phyloP scores from a whole-genome alignment of 176 grass and related monocot genomes.

The Cocos nucifera region DNA sequence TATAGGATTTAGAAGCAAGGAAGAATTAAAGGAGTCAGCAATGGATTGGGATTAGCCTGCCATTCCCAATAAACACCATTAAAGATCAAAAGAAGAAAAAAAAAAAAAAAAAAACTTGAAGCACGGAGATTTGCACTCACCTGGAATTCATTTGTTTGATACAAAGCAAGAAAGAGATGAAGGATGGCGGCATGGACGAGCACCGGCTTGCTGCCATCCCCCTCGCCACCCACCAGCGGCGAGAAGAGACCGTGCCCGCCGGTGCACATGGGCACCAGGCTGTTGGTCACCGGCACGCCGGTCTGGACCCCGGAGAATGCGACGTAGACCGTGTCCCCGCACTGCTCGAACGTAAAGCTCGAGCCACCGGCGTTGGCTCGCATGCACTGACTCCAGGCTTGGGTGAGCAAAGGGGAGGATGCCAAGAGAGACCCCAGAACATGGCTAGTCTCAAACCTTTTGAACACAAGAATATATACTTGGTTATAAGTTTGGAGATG shows the following conservation, averaged over 20 bases:
- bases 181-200: constrained; percentile 64
- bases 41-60: neutral
- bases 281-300: constrained; percentile 16
- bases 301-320: constrained; percentile 53
- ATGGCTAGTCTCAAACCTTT: constrained; percentile 95
- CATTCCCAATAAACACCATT: neutral
- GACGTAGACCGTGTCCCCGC: constrained; percentile 40
- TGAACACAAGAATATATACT: neutral
- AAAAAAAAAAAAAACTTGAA: neutral
- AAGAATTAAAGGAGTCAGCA: too few species aligned
- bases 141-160: constrained; percentile 57
- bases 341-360: constrained; percentile 21
- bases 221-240: constrained; percentile 31
- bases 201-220: constrained; percentile 37
- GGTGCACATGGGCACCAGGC: constrained; percentile 25
- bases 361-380: constrained; percentile 25
- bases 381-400: constrained; percentile 60
- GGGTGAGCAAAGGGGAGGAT: constrained; percentile 70
- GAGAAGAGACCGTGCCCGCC: constrained; percentile 36
- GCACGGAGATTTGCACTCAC: constrained; percentile 9
- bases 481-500: too few species aligned
- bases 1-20: too few species aligned
- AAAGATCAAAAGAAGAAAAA: neutral
- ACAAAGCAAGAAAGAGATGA: constrained; percentile 42
- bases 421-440: constrained; percentile 80